A percentile compares a stretch with the other conserved stretches of the same genome.
Evolutionary conservation across 2,329 filamentous ascomycete species (phyloP).

Genomic region (Zymoseptoria ardabiliae): DNA sequence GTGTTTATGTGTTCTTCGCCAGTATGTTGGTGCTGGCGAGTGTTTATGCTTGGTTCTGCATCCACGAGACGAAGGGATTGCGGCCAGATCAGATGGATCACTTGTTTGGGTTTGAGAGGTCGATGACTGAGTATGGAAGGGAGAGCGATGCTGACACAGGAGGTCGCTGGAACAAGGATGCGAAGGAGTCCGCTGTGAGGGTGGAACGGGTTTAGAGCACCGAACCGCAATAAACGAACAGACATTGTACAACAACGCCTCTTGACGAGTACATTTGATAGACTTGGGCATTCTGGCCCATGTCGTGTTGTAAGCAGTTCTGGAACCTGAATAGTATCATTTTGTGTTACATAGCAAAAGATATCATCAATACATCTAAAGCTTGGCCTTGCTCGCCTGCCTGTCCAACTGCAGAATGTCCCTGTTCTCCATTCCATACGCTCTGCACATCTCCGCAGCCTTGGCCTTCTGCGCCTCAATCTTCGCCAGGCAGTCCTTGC

Average conservation of each 20-base stretch:
- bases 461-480: slow-evolving; percentile 58
- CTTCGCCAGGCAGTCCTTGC: slow-evolving; percentile 52
- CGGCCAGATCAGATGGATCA: slow-evolving; percentile 34
- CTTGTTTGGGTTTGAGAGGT: slow-evolving; percentile 27
- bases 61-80: slow-evolving; percentile 34
- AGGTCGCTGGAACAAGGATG: neutral
- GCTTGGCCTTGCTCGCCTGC: slow-evolving; percentile 32
- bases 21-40: slow-evolving; percentile 31
- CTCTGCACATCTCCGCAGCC: slow-evolving; percentile 57
- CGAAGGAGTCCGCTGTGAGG: neutral
- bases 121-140: neutral
- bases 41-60: slow-evolving; percentile 35
- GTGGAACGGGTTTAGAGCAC: neutral
- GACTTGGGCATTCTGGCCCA: too few relatives aligned
- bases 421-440: slow-evolving; percentile 44
- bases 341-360: neutral
- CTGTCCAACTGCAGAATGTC: slow-evolving; percentile 38
- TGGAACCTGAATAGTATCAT: neutral
- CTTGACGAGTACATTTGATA: too few relatives aligned
- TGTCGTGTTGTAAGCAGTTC: neutral
- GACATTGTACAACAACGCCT: too few relatives aligned
- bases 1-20: slow-evolving; percentile 38
- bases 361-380: slow-evolving; percentile 23
- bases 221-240: neutral
- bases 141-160: neutral